phyloP scores from a whole-genome alignment of 2,329 filamentous ascomycete species.

The Nemania diffusa region DNA sequence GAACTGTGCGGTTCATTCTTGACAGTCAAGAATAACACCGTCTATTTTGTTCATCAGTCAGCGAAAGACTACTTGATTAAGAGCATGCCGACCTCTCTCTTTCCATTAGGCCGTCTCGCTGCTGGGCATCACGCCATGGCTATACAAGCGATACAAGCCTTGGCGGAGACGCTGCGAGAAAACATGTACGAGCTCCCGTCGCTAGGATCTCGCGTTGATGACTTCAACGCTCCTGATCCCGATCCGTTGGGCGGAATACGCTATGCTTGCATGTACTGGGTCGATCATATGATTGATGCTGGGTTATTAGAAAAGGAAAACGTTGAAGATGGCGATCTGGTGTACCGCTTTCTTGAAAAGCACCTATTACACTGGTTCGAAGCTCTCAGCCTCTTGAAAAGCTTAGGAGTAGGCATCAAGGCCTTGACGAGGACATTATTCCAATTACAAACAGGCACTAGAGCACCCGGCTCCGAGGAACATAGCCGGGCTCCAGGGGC shows the following conservation, averaged over 20 bases:
- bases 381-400: slow-evolving; percentile 51
- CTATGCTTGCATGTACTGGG: slow-evolving; percentile 52
- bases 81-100: slow-evolving; percentile 42
- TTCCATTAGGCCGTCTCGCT: slow-evolving; percentile 42
- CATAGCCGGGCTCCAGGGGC: neutral
- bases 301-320: slow-evolving; percentile 17
- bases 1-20: slow-evolving; percentile 55
- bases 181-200: slow-evolving; percentile 51
- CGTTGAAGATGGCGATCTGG: neutral
- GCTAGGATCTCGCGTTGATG: slow-evolving; percentile 40
- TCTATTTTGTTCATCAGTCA: slow-evolving; percentile 56
- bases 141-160: slow-evolving; percentile 48
- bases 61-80: slow-evolving; percentile 55
- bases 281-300: slow-evolving; percentile 45
- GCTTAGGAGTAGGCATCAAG: slow-evolving; percentile 1
- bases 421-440: slow-evolving; percentile 28
- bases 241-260: slow-evolving; percentile 44
- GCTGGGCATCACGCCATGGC: slow-evolving; percentile 50
- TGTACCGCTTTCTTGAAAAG: slow-evolving; percentile 48
- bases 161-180: slow-evolving; percentile 46
- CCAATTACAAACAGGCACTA: slow-evolving; percentile 16
- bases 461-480: neutral
- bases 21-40: slow-evolving; percentile 42
- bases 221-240: slow-evolving; percentile 36
- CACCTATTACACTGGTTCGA: slow-evolving; percentile 59